A percentile compares a stretch with the other conserved stretches of the same genome.
phyloP scores from a whole-genome alignment of 1,139 yeast genomes.

The Pichia sp. region DNA sequence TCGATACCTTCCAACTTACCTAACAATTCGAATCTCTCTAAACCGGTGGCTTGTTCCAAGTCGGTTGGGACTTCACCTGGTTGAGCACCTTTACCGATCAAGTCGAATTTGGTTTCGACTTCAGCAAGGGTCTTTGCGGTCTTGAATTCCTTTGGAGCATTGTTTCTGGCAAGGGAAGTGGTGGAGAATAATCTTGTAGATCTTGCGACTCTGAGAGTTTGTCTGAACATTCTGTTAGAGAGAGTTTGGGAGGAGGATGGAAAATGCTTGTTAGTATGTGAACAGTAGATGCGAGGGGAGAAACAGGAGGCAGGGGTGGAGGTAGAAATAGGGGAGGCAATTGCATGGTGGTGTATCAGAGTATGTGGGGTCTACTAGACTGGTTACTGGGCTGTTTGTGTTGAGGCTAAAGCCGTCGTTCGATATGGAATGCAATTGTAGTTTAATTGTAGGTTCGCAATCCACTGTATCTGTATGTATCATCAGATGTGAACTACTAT shows the following conservation, averaged over 20 bases:
- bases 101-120: constrained; percentile 73
- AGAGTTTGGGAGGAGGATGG: not conserved
- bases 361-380: not conserved
- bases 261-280: constrained; percentile 6
- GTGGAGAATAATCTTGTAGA: constrained; percentile 31
- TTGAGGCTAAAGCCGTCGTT: not conserved
- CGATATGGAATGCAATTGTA: too few relatives aligned
- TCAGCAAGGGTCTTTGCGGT: constrained; percentile 70
- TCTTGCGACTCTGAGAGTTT: constrained; percentile 32
- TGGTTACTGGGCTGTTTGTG: not conserved
- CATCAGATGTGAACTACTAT: too few relatives aligned
- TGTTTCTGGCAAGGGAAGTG: constrained; percentile 19
- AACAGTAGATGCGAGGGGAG: not conserved
- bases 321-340: not conserved
- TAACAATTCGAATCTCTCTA: constrained; percentile 91
- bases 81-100: constrained; percentile 87
- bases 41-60: constrained; percentile 95
- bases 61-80: constrained; percentile 85
- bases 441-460: too few relatives aligned
- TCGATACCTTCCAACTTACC: constrained; percentile 97
- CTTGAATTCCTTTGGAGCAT: constrained; percentile 37
- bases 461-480: too few relatives aligned
- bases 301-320: not conserved
- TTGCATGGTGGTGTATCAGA: not conserved
- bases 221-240: constrained; percentile 30